Base-by-base conservation (phyloP, 2,329 filamentous ascomycete species). In the Hypocrella siamensis region DNA sequence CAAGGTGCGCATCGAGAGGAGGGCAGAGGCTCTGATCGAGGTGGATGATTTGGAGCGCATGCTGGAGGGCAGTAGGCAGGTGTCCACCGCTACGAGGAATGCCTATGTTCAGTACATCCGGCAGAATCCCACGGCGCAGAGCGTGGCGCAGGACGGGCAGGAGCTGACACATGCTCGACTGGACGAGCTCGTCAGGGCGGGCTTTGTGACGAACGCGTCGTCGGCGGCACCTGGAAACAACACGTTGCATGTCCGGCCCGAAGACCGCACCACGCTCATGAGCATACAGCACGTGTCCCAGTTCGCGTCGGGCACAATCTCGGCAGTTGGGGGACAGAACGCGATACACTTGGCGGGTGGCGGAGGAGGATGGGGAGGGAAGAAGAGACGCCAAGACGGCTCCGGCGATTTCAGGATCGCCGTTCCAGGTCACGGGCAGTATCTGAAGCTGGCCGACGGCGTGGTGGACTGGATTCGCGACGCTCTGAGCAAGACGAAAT, bases 241-340 rank as follows among this genome's bases (percentile, higher is more conserved):
- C 36, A 59, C 52, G 26, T 45, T 64, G 9, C 57, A 60, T 30
- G 48, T 61, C 9, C 58, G 67, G 3, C 66, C 67, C 1, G 67
- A 69, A 32, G 64, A 67, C 33, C 60, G 61, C 39, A 63, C 64
- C 12, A 70, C 65, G 8, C 55, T 76, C 24, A 63, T 68, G 17
- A 74, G 71, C 4, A 59, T 84, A 8, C 67, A 75, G 24, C 65
- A 61, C 17, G 70, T 80, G 16, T 70, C 74, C 3, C 64, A 60
- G 38, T 74, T 76, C 16, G 70, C 77, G 5, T 77, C 79, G 1
- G 80, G 80, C 11, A 75, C 74, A 3, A 45, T 79, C 2, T 75
- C 63, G 6, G 77, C 79, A 2, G 71, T 84, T 1, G 80, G 80
- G 2, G 79, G 79, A 4, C 54, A 60, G n/a, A 69, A 70, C 15